Conservation (phyloP, 331 rosid genomes). For the Arachis monticola region DNA sequence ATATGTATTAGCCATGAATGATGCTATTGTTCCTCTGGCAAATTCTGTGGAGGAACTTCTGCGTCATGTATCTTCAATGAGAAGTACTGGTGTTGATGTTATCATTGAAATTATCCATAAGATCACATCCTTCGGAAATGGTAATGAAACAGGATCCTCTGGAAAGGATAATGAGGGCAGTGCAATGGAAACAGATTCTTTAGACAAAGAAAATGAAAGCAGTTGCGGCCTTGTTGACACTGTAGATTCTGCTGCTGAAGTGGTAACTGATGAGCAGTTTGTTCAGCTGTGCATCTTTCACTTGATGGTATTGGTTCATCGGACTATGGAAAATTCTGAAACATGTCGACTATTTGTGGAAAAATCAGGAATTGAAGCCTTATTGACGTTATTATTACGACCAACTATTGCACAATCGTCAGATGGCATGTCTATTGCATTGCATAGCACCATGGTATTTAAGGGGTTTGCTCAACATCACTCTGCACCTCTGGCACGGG, state of each 20-base stretch:
- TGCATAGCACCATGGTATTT: slow-evolving; percentile 98
- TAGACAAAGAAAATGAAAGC: slow-evolving; percentile 63
- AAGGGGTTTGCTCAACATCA: slow-evolving; percentile 97
- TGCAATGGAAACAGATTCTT: slow-evolving; percentile 95
- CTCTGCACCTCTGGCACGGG: slow-evolving; percentile 83
- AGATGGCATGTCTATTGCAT: slow-evolving; percentile 96
- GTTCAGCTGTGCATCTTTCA: slow-evolving; percentile 86
- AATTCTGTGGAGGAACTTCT: slow-evolving; percentile 98
- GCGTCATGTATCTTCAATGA: slow-evolving; percentile 89
- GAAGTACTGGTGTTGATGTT: slow-evolving; percentile 83
- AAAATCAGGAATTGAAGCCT: too few species aligned
- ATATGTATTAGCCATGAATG: slow-evolving; percentile 37
- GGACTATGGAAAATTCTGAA: slow-evolving; percentile 9
- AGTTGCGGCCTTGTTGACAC: slow-evolving; percentile 54
- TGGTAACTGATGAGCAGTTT: slow-evolving; percentile 73
- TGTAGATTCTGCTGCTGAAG: slow-evolving; percentile 66
- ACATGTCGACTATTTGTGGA: too few species aligned
- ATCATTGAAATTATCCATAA: slow-evolving; percentile 43
- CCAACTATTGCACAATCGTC: slow-evolving; percentile 33
- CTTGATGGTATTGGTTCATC: slow-evolving; percentile 92
- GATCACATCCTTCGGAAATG: slow-evolving; percentile 71
- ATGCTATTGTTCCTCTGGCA: slow-evolving; percentile 93
- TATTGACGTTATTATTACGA: too few species aligned
- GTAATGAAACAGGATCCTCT: slow-evolving; percentile 48
- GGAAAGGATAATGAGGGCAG: slow-evolving; percentile 68